These are phyloP conservation scores for Penicillium longicatenatum DNA, from an alignment of 495 filamentous ascomycete genomes.

Conservation along the genomic window DNA sequence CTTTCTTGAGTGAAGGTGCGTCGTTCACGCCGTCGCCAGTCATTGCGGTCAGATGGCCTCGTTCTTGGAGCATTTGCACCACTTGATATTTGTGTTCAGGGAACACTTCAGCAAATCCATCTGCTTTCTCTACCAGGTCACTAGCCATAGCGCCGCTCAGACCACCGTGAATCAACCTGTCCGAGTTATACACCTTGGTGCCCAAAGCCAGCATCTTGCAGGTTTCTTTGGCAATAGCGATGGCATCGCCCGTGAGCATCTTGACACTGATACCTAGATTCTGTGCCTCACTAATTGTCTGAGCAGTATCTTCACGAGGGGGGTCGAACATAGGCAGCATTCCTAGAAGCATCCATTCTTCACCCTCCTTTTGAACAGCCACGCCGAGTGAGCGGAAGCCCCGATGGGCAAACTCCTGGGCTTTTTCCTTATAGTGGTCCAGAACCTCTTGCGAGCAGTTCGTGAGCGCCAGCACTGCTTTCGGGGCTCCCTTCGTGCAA, in stretches of 20 bases:
- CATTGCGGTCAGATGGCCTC: conserved; percentile 96
- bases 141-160: conserved; percentile 68
- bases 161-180: conserved; percentile 69
- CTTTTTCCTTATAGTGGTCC: conserved; percentile 63
- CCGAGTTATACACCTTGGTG: conserved; percentile 76
- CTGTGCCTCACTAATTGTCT: conserved; percentile 73
- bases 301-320: conserved; percentile 73
- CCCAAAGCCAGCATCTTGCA: conserved; percentile 75
- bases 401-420: conserved; percentile 71
- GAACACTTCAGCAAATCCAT: conserved; percentile 86
- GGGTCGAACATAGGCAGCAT: conserved; percentile 79
- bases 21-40: conserved; percentile 98
- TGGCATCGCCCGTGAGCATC: conserved; percentile 75
- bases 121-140: conserved; percentile 71
- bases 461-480: conserved; percentile 66
- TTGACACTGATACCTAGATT: conserved; percentile 72
- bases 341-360: conserved; percentile 65
- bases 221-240: conserved; percentile 76
- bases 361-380: conserved; percentile 62
- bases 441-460: conserved; percentile 62
- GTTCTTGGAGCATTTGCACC: conserved; percentile 94
- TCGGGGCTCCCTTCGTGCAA: conserved; percentile 73
- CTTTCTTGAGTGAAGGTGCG: conserved; percentile 94
- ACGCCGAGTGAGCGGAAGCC: conserved; percentile 77
- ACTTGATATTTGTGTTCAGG: conserved; percentile 98